Conservation (phyloP, 805 yeast genomes). For the Torulaspora franciscae region DNA sequence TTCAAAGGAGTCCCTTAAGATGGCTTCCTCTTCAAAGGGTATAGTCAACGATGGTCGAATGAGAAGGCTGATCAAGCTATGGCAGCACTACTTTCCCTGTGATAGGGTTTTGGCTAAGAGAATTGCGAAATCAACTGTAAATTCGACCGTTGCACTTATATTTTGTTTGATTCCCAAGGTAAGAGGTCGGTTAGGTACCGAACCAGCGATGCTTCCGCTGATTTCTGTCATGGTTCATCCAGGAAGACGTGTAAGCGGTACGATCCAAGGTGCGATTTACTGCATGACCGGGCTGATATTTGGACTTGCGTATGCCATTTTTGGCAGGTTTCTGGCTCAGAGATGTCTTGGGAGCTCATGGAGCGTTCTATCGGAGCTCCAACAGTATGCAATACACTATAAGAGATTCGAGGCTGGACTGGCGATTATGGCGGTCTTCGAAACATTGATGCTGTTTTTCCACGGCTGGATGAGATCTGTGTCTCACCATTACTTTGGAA, state of each 20-base stretch:
- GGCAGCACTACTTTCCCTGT: conserved; percentile 29
- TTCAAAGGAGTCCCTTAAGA: neutral
- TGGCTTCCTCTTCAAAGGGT: neutral
- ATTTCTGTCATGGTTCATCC: conserved; percentile 47
- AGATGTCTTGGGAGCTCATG: conserved; percentile 34
- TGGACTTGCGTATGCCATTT: conserved; percentile 41
- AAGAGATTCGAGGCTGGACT: conserved; percentile 38
- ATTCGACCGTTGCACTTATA: conserved; percentile 41
- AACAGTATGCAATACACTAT: conserved; percentile 32
- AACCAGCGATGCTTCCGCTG: conserved; percentile 43
- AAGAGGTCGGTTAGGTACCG: conserved; percentile 36
- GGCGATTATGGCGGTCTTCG: conserved; percentile 43
- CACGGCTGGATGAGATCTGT: conserved; percentile 50
- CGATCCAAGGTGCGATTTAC: conserved; percentile 41
- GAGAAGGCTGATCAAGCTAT: conserved; percentile 5
- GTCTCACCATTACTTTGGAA: conserved; percentile 43
- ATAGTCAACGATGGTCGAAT: neutral
- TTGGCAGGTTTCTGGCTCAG: conserved; percentile 42
- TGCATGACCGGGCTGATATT: conserved; percentile 40
- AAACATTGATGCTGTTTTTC: conserved; percentile 42
- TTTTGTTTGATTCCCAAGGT: conserved; percentile 40
- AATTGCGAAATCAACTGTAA: conserved; percentile 38
- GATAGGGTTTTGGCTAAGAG: conserved; percentile 36
- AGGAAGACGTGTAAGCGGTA: conserved; percentile 46
- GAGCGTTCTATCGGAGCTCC: conserved; percentile 29